Conservation (phyloP, 306 rosid genomes). For the Cajanus cajan region DNA sequence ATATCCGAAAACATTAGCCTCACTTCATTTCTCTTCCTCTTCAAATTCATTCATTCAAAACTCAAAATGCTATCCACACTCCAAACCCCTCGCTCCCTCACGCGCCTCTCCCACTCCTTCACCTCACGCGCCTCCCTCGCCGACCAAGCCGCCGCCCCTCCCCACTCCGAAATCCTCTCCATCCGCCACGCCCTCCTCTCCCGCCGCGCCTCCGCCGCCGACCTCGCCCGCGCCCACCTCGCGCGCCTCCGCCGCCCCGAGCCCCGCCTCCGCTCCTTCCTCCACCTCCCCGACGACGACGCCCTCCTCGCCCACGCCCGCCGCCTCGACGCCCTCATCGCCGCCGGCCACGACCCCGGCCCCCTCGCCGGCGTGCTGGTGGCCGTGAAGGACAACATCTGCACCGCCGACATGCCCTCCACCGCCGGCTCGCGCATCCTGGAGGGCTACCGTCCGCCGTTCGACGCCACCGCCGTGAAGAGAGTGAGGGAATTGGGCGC, state of each 20-base stretch:
- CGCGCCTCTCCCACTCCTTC: conserved; percentile 43
- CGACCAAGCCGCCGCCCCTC: conserved; percentile 41
- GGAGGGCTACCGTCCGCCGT: conserved; percentile 75
- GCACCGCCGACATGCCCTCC: conserved; percentile 89
- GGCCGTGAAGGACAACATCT: conserved; percentile 88
- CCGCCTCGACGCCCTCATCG: conserved; percentile 49
- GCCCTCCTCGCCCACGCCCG: conserved; percentile 51
- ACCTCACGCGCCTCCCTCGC: conserved; percentile 53
- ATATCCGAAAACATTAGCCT: too few species aligned
- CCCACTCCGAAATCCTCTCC: conserved; percentile 77
- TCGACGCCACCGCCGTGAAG: conserved; percentile 85
- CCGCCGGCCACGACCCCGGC: conserved; percentile 62
- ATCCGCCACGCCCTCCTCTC: conserved; percentile 79
- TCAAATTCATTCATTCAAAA: too few species aligned
- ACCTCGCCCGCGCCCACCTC: conserved; percentile 62
- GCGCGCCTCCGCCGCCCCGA: conserved; percentile 68
- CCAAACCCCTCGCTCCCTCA: conserved; percentile 75
- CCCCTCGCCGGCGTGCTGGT: conserved; percentile 87
- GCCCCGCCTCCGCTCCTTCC: conserved; percentile 78
- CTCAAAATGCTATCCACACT: conserved; percentile 49
- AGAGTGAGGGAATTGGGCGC: conserved; percentile 74
- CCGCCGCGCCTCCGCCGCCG: conserved; percentile 58
- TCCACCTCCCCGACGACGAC: conserved; percentile 60
- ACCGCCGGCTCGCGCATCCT: conserved; percentile 82
- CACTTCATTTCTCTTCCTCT: too few species aligned